Conservation (phyloP, 495 filamentous ascomycete species). For the Tirmania nivea region DNA sequence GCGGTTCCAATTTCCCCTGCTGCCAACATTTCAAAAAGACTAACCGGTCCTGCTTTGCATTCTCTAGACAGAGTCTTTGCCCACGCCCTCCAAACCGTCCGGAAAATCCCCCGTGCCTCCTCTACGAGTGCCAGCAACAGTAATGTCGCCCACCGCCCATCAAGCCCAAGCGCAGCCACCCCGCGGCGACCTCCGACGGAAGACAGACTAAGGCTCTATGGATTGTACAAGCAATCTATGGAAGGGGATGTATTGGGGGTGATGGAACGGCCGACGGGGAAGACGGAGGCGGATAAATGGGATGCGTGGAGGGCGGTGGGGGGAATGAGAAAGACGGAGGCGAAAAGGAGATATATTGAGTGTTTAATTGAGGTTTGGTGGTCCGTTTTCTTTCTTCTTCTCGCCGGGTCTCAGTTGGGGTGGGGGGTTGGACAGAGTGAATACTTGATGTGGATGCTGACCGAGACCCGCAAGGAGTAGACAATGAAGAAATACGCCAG, state of each 20-base stretch:
- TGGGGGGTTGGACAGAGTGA: background rate
- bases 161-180: background rate
- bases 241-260: constrained; percentile 88
- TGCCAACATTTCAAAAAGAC: background rate
- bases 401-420: background rate
- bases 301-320: constrained; percentile 83
- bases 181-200: constrained; percentile 47
- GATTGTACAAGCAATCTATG: constrained; percentile 97
- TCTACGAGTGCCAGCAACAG: constrained; percentile 26
- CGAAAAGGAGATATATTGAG: constrained; percentile 81
- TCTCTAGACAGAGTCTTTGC: constrained; percentile 81
- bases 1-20: no score
- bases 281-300: constrained; percentile 42
- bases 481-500: constrained; percentile 90
- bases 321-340: constrained; percentile 65
- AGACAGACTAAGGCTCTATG: constrained; percentile 80
- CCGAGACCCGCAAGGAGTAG: constrained; percentile 1
- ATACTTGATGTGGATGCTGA: background rate
- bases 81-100: constrained; percentile 94
- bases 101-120: constrained; percentile 72
- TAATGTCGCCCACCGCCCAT: background rate
- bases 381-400: constrained; percentile 9
- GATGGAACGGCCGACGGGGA: constrained; percentile 55
- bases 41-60: background rate
- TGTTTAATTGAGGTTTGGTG: constrained; percentile 49